Evolutionary conservation across 2,329 filamentous ascomycete genomes (phyloP), one percentile per base, ranked within the genome.

Genomic region (Colletotrichum horii): DNA sequence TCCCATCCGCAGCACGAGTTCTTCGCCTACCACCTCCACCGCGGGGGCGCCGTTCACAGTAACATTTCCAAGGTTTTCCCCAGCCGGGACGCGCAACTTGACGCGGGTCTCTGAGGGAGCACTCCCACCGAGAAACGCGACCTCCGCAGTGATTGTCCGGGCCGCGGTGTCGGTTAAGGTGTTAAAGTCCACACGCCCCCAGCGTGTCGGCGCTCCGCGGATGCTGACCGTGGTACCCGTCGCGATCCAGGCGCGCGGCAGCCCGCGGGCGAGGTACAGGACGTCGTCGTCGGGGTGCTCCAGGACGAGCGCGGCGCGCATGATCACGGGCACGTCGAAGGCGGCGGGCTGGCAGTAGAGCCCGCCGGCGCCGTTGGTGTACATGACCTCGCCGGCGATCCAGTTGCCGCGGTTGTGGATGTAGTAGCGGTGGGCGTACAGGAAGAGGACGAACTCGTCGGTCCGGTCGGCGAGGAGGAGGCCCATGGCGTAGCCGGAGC

Each of bases 91-190:
- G 19, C 38, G 19, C 19, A n/a, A 43, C 38, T 43, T 43, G 38
- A 43, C 19, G 38, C 38, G 38, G 9, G 0, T 0, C 38, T 43
- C 38, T 0, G 19, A n/a, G 0, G 19, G 38, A 1, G n/a, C 19
- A 19, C 38, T 43, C 0, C 1, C 38, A 1, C 5, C 38, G 1
- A 43, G 38, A 43, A 43, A 11, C 19, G 38, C 19, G 38, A 43
- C 38, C 19, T 43, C 38, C 0, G 38, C 38, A 43, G 38, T 43
- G 38, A 43, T n/a, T 9, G 5, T 43, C 5, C 19, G 38, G 9
- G 3, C 5, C 0, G 38, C 19, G 19, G 0, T 43, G 38, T 43
- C 9, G 0, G 9, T 1, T 8, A 43, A 43, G 0, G 38, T 43
- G 5, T 19, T 43, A 2, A 43, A 43, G 19, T 43, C 9, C 19